Percentiles rank a stretch among this genome's conserved stretches.
Conservation (phyloP, 1,284 basidiomycete species). For the Malassezia furfur region DNA sequence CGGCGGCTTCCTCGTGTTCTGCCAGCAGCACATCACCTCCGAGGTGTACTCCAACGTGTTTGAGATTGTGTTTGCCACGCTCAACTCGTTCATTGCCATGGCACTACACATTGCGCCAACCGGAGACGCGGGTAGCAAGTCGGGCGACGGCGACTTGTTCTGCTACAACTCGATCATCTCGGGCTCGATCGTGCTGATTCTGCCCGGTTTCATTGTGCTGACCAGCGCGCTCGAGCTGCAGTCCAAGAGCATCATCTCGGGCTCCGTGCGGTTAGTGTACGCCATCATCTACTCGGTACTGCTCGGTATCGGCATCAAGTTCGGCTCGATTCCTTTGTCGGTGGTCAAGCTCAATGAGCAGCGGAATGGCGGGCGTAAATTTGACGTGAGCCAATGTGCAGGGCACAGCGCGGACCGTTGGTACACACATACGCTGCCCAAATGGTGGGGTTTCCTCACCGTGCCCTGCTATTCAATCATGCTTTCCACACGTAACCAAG, state of each 20-base stretch:
- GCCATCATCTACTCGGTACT: conserved; percentile 61
- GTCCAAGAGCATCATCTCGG: conserved; percentile 44
- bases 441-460: conserved; percentile 56
- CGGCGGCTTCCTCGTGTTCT: conserved; percentile 59
- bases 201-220: conserved; percentile 58
- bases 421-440: not conserved
- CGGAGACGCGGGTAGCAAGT: not conserved
- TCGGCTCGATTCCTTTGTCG: conserved; percentile 27
- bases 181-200: conserved; percentile 72
- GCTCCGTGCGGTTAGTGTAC: conserved; percentile 70
- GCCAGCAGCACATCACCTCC: conserved; percentile 44
- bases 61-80: conserved; percentile 72
- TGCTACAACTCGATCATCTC: conserved; percentile 81
- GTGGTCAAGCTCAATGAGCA: not conserved
- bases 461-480: conserved; percentile 68
- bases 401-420: not conserved
- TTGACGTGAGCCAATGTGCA: not conserved
- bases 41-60: conserved; percentile 78
- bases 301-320: conserved; percentile 32
- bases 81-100: conserved; percentile 65
- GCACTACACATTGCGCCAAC: conserved; percentile 27
- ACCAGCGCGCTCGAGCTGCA: conserved; percentile 66
- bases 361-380: not conserved
- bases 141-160: conserved; percentile 53
- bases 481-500: conserved; percentile 67